These are phyloP conservation scores for Macrotyloma uniflorum DNA, from an alignment of 306 rosid species.

Conservation along the genomic window DNA sequence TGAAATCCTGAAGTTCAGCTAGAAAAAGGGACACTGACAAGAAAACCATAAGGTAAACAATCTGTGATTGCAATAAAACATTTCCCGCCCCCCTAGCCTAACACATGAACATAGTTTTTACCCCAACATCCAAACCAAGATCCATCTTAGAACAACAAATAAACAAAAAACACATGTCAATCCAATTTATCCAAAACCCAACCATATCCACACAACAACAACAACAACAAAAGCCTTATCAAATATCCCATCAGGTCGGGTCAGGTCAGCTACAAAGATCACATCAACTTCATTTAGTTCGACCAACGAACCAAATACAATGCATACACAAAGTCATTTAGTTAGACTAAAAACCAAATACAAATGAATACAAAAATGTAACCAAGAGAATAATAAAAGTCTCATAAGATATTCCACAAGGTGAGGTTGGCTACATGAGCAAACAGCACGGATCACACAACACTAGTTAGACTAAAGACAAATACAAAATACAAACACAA, in stretches of 20 bases:
- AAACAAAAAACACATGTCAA: slow-evolving; percentile 34
- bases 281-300: not conserved
- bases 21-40: slow-evolving; percentile 12
- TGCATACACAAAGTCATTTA: not conserved
- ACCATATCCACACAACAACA: not conserved
- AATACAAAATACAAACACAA: not conserved
- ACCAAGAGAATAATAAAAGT: not conserved
- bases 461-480: not conserved
- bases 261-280: not conserved
- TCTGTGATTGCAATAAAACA: slow-evolving; percentile 13
- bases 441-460: not conserved
- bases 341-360: not conserved
- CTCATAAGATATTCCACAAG: not conserved
- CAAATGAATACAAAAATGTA: not conserved
- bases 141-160: slow-evolving; percentile 23
- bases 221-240: not conserved
- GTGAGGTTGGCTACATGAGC: not conserved
- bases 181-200: slow-evolving; percentile 7
- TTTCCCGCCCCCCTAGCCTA: not conserved
- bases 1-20: slow-evolving; percentile 34
- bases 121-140: slow-evolving; percentile 45
- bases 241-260: not conserved
- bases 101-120: not conserved
- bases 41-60: slow-evolving; percentile 17
- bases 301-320: not conserved